Evolutionary conservation across 345 rosid genomes (phyloP), one percentile per base, ranked within the genome.

Genomic region (Camelina neglecta): DNA sequence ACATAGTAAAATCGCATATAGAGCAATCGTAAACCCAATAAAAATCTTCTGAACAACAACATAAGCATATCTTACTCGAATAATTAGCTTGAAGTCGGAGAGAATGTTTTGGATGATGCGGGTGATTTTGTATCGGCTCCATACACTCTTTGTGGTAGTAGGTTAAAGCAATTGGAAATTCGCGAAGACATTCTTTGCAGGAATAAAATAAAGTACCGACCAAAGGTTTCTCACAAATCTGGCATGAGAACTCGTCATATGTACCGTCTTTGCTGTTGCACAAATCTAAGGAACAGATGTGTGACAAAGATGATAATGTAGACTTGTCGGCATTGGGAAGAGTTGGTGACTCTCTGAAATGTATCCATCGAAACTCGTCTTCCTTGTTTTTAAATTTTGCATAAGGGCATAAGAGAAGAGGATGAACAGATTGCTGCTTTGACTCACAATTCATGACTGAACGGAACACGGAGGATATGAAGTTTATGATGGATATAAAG

Each of bases 101-200:
- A 18, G 33, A 12, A 62, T 72, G 69, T 31, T 72, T 62, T 8
- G 62, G 62, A 53, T 72, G 76, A 29, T 49, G 53, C 5, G 69
- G 53, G 4, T 71, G 61, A 1, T 51, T 39, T 53, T 62, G 41
- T 62, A 54, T 53, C 4, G 53, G 60, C 29, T 51, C 7, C 33
- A 62, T 8, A 54, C 72, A 72, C 5, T 57, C 39, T 13, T 20
- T 13, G 58, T 45, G 66, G 65, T 18, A 38, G 8, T 10, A 29
- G 31, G 31, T 10, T 4, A 1, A 0, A 20, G 31, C 3, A 11
- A 7, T 0, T 2, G n/a, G 2, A 3, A 3, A 31, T 7, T 2
- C 1, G 13, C 4, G 1, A 15, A 4, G 5, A 15, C 39, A 57
- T 6, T 16, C 39, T 47, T n/a, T 11, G 59, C 71, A 66, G 2